Conservation (phyloP, 805 yeast species). For the Zygoascus biomembranicola region DNA sequence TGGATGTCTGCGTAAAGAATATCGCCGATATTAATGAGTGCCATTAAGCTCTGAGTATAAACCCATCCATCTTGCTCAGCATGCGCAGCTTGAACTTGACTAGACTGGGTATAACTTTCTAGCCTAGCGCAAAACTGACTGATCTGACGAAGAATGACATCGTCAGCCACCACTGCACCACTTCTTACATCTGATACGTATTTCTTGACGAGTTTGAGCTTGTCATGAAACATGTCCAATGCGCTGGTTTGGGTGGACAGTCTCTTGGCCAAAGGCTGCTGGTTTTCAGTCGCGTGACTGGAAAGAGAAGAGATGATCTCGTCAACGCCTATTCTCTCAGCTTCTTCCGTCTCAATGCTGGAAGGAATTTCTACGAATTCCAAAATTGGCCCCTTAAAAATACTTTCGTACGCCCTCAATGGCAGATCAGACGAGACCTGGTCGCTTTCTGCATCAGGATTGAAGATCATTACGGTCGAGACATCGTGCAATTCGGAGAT, state of each 20-base stretch:
- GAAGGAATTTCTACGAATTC: constrained; percentile 18
- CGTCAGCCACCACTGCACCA: constrained; percentile 12
- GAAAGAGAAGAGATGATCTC: constrained; percentile 17
- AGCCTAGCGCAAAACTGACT: constrained; percentile 15
- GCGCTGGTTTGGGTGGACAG: constrained; percentile 20
- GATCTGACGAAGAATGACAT: constrained; percentile 17
- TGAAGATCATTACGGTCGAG: constrained; percentile 16
- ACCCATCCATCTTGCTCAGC: constrained; percentile 1
- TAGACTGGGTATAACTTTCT: neutral
- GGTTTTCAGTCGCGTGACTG: constrained; percentile 3
- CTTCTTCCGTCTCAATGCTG: constrained; percentile 21
- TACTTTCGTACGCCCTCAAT: constrained; percentile 18
- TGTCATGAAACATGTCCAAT: constrained; percentile 18
- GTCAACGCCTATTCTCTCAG: constrained; percentile 27
- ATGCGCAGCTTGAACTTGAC: constrained; percentile 2
- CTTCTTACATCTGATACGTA: constrained; percentile 16
- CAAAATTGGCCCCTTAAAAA: constrained; percentile 5
- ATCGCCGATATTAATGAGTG: constrained; percentile 20
- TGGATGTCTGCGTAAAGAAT: neutral
- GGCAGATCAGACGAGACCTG: constrained; percentile 15
- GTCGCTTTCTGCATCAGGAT: constrained; percentile 7
- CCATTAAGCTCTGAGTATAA: constrained; percentile 16
- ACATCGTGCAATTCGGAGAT: constrained; percentile 13
- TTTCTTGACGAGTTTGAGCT: constrained; percentile 13
- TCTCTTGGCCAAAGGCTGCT: constrained; percentile 5